A percentile compares a stretch with the other conserved stretches of the same genome.
Conservation (phyloP, 2,329 filamentous ascomycete genomes). For the Apiospora sp. region DNA sequence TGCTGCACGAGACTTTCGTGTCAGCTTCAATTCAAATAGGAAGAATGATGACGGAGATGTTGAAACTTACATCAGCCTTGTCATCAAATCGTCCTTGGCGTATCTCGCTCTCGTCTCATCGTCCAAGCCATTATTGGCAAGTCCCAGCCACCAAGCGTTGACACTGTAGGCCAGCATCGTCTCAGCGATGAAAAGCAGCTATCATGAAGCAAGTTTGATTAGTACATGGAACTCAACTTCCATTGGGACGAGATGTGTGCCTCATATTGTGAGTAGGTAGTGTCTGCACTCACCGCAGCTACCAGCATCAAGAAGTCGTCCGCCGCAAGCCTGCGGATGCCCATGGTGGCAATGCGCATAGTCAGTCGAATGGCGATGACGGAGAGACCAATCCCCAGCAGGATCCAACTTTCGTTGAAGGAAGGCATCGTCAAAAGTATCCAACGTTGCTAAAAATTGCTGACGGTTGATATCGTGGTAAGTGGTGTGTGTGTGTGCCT, state of each 20-base stretch:
- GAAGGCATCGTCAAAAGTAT: neutral
- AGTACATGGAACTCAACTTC: neutral
- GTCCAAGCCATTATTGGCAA: conserved; percentile 26
- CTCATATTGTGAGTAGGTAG: neutral
- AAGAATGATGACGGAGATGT: neutral
- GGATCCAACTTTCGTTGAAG: conserved; percentile 13
- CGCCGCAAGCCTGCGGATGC: neutral
- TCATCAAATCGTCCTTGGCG: neutral
- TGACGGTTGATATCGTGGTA: neutral
- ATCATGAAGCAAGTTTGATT: neutral
- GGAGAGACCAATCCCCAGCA: neutral
- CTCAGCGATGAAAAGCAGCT: conserved; percentile 14
- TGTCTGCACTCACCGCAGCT: conserved; percentile 19
- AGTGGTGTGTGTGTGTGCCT: no score
- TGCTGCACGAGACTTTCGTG: neutral
- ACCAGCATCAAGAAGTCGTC: conserved; percentile 24
- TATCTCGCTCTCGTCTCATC: conserved; percentile 10
- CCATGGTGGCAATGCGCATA: conserved; percentile 7
- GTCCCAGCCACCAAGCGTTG: conserved; percentile 25
- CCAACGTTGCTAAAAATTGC: neutral
- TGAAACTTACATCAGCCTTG: conserved; percentile 19
- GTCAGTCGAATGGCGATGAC: neutral
- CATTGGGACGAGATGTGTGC: neutral
- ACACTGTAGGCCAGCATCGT: conserved; percentile 29
- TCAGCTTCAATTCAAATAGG: neutral